These are phyloP conservation scores for Penicillium oxalicum DNA, from an alignment of 2,329 filamentous ascomycete species.

Conservation along the genomic window DNA sequence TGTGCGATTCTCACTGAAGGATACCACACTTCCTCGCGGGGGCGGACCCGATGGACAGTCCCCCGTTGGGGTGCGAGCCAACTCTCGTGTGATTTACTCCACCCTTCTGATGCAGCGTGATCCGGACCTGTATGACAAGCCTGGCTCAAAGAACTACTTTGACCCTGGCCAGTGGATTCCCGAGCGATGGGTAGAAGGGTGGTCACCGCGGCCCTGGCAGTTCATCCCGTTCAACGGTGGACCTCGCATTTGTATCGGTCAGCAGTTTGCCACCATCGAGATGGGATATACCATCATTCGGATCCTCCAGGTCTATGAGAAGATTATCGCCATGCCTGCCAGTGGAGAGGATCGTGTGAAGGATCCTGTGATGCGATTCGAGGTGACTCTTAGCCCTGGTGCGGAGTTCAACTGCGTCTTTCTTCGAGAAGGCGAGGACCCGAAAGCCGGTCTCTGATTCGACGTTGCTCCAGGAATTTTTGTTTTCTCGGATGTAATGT, in stretches of 20 bases:
- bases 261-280: constrained; percentile 56
- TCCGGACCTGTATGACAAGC: constrained; percentile 44
- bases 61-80: constrained; percentile 44
- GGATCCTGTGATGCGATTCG: constrained; percentile 33
- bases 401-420: constrained; percentile 38
- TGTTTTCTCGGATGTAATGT: no score
- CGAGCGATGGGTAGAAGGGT: constrained; percentile 46
- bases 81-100: constrained; percentile 47
- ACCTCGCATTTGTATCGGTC: constrained; percentile 51
- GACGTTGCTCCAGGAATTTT: background rate
- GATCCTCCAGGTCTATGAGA: constrained; percentile 39
- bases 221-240: constrained; percentile 52
- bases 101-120: constrained; percentile 49
- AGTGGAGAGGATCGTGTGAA: constrained; percentile 29
- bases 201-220: constrained; percentile 50
- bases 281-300: constrained; percentile 48
- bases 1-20: constrained; percentile 62
- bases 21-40: constrained; percentile 69
- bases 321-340: constrained; percentile 29
- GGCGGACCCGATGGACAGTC: constrained; percentile 44
- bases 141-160: constrained; percentile 32
- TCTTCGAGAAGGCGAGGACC: constrained; percentile 24
- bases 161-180: constrained; percentile 44
- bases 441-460: constrained; percentile 1
- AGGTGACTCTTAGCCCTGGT: constrained; percentile 36